A percentile compares a stretch with the other conserved stretches of the same genome.
Conservation (phyloP, 495 filamentous ascomycete genomes). For the Astrothelium subdiscretum region DNA sequence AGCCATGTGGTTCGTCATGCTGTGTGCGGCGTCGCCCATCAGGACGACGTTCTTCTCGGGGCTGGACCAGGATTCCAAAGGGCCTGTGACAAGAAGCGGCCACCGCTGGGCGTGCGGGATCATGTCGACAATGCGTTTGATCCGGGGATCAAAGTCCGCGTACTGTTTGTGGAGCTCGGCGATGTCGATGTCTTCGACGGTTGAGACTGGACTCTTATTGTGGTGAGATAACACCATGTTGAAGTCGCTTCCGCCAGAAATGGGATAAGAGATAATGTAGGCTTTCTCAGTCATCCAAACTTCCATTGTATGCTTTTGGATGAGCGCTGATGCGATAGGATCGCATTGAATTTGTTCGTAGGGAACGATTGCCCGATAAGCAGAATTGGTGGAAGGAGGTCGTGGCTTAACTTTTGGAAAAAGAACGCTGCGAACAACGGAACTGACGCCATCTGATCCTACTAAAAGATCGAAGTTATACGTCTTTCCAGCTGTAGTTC, state of each 20-base stretch:
- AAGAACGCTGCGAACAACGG: slow-evolving; percentile 25
- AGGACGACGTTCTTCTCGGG: slow-evolving; percentile 17
- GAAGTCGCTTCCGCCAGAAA: slow-evolving; percentile 35
- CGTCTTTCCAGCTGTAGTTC: slow-evolving; percentile 22
- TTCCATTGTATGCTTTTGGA: slow-evolving; percentile 33
- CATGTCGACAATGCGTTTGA: slow-evolving; percentile 24
- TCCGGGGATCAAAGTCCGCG: slow-evolving; percentile 26
- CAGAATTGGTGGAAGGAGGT: slow-evolving; percentile 32
- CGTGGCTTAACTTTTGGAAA: slow-evolving; percentile 28
- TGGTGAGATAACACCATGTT: slow-evolving; percentile 43
- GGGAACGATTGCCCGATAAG: slow-evolving; percentile 32
- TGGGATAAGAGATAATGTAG: slow-evolving; percentile 42
- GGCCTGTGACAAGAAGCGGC: slow-evolving; percentile 19
- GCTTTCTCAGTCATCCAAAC: slow-evolving; percentile 33
- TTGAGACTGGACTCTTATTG: slow-evolving; percentile 16
- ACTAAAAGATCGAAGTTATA: slow-evolving; percentile 32
- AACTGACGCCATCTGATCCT: slow-evolving; percentile 34
- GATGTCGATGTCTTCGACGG: slow-evolving; percentile 25
- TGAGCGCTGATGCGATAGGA: slow-evolving; percentile 27
- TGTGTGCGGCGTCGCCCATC: slow-evolving; percentile 21
- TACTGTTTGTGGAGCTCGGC: slow-evolving; percentile 24
- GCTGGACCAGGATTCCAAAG: slow-evolving; percentile 14
- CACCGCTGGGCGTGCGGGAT: slow-evolving; percentile 15
- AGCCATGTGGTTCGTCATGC: slow-evolving; percentile 22
- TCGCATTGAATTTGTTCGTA: slow-evolving; percentile 30